These are phyloP conservation scores for Talaromyces proteolyticus DNA, from an alignment of 495 filamentous ascomycete genomes.

Conservation along the genomic window DNA sequence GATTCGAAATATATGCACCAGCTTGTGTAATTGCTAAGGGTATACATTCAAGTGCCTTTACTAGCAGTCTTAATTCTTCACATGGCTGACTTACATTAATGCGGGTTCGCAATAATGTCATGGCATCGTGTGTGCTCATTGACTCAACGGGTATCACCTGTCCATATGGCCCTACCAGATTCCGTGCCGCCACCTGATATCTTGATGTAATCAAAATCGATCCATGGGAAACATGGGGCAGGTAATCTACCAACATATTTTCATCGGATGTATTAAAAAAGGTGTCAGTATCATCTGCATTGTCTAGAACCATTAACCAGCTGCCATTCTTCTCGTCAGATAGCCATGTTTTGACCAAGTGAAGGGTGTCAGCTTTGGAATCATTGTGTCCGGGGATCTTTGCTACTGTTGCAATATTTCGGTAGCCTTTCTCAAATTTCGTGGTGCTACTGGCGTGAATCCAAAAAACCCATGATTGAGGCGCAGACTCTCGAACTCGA, in stretches of 20 bases:
- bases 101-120: too few species aligned
- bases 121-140: too few species aligned
- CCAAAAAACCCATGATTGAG: conserved; percentile 39
- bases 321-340: conserved; percentile 6
- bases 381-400: conserved; percentile 15
- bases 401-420: conserved; percentile 28
- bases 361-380: conserved; percentile 12
- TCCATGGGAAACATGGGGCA: conserved; percentile 30
- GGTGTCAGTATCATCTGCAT: conserved; percentile 21
- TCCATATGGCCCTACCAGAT: too few species aligned
- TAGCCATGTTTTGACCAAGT: conserved; percentile 14
- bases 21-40: too few species aligned
- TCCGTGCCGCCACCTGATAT: conserved; percentile 19
- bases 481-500: conserved; percentile 19
- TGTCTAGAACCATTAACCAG: conserved; percentile 28
- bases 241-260: conserved; percentile 13
- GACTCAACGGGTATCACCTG: too few species aligned
- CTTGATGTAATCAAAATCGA: conserved; percentile 34
- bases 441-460: conserved; percentile 27
- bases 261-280: conserved; percentile 14
- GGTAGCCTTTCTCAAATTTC: conserved; percentile 37
- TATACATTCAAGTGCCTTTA: too few species aligned
- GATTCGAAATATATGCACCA: too few species aligned
- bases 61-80: too few species aligned
- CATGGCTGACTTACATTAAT: too few species aligned